Base-by-base conservation (phyloP, 495 filamentous ascomycete genomes). In the Penicillium coffeae region DNA sequence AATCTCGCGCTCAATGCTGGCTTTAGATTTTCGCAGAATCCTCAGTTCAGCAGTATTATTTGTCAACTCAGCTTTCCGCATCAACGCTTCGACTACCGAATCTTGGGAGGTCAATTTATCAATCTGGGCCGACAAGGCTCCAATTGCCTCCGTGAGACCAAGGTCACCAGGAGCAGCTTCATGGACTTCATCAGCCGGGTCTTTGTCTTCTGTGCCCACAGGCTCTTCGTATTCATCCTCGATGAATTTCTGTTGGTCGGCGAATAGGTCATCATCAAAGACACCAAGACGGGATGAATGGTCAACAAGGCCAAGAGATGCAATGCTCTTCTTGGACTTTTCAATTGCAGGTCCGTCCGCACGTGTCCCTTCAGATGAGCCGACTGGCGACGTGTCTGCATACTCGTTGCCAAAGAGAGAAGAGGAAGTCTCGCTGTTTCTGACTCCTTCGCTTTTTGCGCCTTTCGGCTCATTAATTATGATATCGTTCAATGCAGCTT, bases 91-190 rank as follows among this genome's bases (percentile, higher is more conserved):
- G 19, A 97, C 78, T 19, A 99, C 89, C 1, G 86, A 85, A 44
- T 96, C 90, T 67, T 99, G 94, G 0, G 89, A 81, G 3, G 77
- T 77, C 30, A 97, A 77, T 63, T 88, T 89, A 46, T 96, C 90
- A 51, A 99, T 95, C 55, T 97, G 90, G 35, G 81, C 79, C 1
- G 85, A 87, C 18, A 99, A 74, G 0, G 78, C 82, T 41, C 89
- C 83, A 50, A 97, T 94, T 4, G 94, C 93, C 61, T 99, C 94
- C 0, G 88, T 88, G 36, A 99, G 67, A 6, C 93, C 94, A 8
- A 99, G 79, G 63, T 99, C 94, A 3, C 94, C 94, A 5, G 94
- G 94, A 2, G 90, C 90, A 33, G 94, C 94, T 74, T 96, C 87
- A 51, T 95, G 90, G 19, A 99, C 86, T 48, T 88, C 88, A 48